These are phyloP conservation scores for Fomitopsis palustris DNA, from an alignment of 1,284 basidiomycete species.

Conservation along the genomic window DNA sequence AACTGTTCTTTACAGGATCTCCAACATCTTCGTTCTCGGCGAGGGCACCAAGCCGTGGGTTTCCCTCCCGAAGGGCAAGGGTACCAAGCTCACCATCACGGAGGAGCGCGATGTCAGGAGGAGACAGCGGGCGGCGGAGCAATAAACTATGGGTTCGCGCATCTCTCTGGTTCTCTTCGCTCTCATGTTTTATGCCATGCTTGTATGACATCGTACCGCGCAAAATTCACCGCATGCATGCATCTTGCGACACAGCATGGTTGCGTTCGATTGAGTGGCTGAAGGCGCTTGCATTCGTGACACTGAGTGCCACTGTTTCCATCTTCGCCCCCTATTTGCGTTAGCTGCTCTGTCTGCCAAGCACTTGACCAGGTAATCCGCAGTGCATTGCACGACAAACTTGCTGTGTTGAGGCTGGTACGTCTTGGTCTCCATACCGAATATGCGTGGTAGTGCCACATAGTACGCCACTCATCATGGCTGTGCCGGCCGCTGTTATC, in stretches of 20 bases:
- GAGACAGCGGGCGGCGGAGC: constrained; percentile 64
- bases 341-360: too few species aligned
- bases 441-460: too few species aligned
- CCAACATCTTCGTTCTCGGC: constrained; percentile 98
- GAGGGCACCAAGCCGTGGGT: constrained; percentile 95
- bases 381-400: too few species aligned
- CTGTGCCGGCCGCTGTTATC: too few species aligned
- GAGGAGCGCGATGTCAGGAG: constrained; percentile 83
- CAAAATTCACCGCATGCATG: constrained; percentile 27
- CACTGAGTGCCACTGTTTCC: too few species aligned
- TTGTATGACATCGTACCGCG: constrained; percentile 42
- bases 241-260: neutral
- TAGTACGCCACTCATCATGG: too few species aligned
- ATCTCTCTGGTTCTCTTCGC: constrained; percentile 26
- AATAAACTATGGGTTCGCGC: constrained; percentile 25
- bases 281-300: neutral
- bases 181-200: constrained; percentile 40
- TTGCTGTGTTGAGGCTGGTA: too few species aligned
- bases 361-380: too few species aligned
- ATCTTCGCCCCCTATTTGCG: too few species aligned
- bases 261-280: neutral
- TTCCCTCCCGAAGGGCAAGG: constrained; percentile 98
- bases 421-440: too few species aligned
- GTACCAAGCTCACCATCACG: constrained; percentile 89
- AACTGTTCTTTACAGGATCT: constrained; percentile 56